Evolutionary conservation across 331 rosid species (phyloP).

Genomic region (Rosa hybrid): DNA sequence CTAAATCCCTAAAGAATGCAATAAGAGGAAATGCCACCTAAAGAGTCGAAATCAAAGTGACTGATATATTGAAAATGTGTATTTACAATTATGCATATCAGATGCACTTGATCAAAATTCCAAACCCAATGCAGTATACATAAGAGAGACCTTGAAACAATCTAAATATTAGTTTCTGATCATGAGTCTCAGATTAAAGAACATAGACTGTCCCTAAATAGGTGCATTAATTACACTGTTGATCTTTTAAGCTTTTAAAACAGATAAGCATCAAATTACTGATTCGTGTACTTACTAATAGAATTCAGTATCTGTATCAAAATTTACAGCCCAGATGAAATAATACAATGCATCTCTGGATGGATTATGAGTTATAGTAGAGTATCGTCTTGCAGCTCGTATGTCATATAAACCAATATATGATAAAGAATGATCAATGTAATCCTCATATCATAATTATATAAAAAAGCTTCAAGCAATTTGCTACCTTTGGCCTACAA

Average conservation of each 20-base stretch:
- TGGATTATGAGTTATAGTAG: background rate
- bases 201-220: background rate
- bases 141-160: background rate
- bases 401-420: background rate
- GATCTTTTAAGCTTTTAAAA: background rate
- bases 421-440: background rate
- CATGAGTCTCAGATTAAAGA: background rate
- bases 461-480: background rate
- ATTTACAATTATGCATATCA: background rate
- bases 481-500: constrained; percentile 27
- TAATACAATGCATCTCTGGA: background rate
- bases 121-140: background rate
- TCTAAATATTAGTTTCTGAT: background rate
- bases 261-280: background rate
- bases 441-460: background rate
- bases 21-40: background rate
- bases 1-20: background rate
- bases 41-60: background rate
- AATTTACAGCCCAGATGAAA: constrained; percentile 1
- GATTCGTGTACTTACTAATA: background rate
- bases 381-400: background rate
- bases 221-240: background rate
- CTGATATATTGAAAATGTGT: background rate
- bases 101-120: background rate
- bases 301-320: background rate